Evolutionary conservation across 2,329 filamentous ascomycete genomes (phyloP).

Genomic region (Sclerotinia subarctica): DNA sequence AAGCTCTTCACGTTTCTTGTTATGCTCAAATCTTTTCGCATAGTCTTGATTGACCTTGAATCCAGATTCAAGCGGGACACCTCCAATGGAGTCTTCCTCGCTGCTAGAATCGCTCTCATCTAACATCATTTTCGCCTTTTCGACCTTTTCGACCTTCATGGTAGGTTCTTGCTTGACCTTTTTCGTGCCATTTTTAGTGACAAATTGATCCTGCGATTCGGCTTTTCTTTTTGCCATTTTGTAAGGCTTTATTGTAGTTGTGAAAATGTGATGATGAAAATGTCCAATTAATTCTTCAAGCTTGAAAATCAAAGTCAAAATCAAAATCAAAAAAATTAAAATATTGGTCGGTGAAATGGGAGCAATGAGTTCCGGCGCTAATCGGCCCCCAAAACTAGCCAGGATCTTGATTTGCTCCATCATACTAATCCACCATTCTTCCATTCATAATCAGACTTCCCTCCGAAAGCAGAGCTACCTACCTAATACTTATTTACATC

Average conservation of each 20-base stretch:
- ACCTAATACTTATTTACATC: conserved; percentile 2
- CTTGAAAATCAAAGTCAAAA: conserved; percentile 14
- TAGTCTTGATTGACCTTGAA: conserved; percentile 90
- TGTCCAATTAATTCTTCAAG: not conserved
- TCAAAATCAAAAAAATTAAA: conserved; percentile 19
- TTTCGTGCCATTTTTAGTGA: conserved; percentile 29
- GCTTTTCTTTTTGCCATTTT: conserved; percentile 40
- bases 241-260: conserved; percentile 9
- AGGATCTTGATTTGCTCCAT: conserved; percentile 8
- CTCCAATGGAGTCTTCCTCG: conserved; percentile 39
- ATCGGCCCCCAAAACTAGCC: not conserved
- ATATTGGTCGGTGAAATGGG: conserved; percentile 11
- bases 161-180: conserved; percentile 33
- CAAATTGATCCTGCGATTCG: conserved; percentile 29
- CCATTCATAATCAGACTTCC: conserved; percentile 17
- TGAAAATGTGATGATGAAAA: not conserved
- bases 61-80: conserved; percentile 40
- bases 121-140: conserved; percentile 40
- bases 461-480: conserved; percentile 17
- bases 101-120: conserved; percentile 47
- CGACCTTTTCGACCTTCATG: not conserved
- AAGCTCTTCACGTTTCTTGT: conserved; percentile 91
- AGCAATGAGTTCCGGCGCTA: conserved; percentile 11
- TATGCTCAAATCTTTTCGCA: conserved; percentile 87
- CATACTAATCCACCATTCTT: not conserved